Conservation (phyloP, 768 basidiomycete genomes). For the Amanita thiersii region DNA sequence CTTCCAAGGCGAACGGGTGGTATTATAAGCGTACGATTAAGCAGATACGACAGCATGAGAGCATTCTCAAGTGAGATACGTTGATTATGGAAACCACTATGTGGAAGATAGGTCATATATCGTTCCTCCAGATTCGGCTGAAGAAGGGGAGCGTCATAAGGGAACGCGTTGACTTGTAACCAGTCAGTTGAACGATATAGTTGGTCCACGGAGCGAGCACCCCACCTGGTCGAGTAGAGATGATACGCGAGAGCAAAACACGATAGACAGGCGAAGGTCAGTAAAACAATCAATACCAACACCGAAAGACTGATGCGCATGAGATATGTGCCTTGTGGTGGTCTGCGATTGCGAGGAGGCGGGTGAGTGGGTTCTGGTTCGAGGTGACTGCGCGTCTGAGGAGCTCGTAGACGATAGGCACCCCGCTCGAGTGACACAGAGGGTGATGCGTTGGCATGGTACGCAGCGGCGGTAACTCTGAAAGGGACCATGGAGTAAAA, state of each 20-base stretch:
- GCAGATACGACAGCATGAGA: slow-evolving; percentile 55
- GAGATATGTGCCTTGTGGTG: slow-evolving; percentile 12
- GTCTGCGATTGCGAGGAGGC: slow-evolving; percentile 9
- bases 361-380: slow-evolving; percentile 10
- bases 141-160: slow-evolving; percentile 8
- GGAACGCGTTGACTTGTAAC: slow-evolving; percentile 16
- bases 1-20: slow-evolving; percentile 67
- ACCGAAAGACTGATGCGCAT: slow-evolving; percentile 24
- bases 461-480: slow-evolving; percentile 15
- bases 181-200: slow-evolving; percentile 22
- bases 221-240: slow-evolving; percentile 58
- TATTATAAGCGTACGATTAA: slow-evolving; percentile 72
- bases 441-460: slow-evolving; percentile 38
- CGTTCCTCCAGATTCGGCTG: slow-evolving; percentile 20
- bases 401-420: slow-evolving; percentile 51
- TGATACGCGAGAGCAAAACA: slow-evolving; percentile 59
- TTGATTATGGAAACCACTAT: slow-evolving; percentile 83
- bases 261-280: slow-evolving; percentile 37
- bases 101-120: slow-evolving; percentile 72
- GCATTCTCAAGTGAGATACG: slow-evolving; percentile 84
- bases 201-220: slow-evolving; percentile 14
- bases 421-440: slow-evolving; percentile 63
- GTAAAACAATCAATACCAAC: slow-evolving; percentile 35
- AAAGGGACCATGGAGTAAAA: slow-evolving; percentile 18
- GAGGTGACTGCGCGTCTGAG: slow-evolving; percentile 18